Conservation (phyloP, 306 rosid genomes). For the Sophora flavescens region DNA sequence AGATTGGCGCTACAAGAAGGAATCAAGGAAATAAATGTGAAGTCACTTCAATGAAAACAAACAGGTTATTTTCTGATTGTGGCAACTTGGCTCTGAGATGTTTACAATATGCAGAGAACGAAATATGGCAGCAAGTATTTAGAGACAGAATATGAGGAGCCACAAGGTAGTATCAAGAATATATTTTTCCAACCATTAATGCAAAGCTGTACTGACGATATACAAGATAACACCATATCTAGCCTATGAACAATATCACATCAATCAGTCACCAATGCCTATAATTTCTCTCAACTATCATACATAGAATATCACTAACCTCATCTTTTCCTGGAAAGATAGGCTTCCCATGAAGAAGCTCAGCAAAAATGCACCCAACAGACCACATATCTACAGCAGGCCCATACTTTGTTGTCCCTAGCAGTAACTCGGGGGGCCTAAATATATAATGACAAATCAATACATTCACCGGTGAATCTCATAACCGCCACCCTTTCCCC, state of each 20-base stretch:
- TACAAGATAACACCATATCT: conserved; percentile 13
- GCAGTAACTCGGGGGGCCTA: conserved; percentile 80
- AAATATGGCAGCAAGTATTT: not conserved
- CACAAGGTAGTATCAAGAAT: not conserved
- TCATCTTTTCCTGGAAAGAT: conserved; percentile 79
- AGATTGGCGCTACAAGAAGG: not conserved
- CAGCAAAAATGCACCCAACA: conserved; percentile 83
- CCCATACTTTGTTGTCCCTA: conserved; percentile 79
- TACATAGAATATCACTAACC: conserved; percentile 49
- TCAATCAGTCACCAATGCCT: conserved; percentile 11
- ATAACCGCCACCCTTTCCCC: not conserved
- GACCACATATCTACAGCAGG: conserved; percentile 89
- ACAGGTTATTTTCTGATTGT: not conserved
- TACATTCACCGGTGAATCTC: not conserved
- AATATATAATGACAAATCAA: conserved; percentile 42
- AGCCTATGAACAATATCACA: conserved; percentile 6
- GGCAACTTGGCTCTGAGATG: not conserved
- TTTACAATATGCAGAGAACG: not conserved
- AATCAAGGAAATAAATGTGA: conserved; percentile 3
- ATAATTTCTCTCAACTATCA: conserved; percentile 12
- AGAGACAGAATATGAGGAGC: conserved; percentile 2
- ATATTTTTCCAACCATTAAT: not conserved
- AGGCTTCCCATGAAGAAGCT: conserved; percentile 75
- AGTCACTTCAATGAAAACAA: not conserved
- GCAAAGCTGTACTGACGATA: not conserved